phyloP scores from a whole-genome alignment of 2,329 filamentous ascomycete species.

The Helotiales sp. region DNA sequence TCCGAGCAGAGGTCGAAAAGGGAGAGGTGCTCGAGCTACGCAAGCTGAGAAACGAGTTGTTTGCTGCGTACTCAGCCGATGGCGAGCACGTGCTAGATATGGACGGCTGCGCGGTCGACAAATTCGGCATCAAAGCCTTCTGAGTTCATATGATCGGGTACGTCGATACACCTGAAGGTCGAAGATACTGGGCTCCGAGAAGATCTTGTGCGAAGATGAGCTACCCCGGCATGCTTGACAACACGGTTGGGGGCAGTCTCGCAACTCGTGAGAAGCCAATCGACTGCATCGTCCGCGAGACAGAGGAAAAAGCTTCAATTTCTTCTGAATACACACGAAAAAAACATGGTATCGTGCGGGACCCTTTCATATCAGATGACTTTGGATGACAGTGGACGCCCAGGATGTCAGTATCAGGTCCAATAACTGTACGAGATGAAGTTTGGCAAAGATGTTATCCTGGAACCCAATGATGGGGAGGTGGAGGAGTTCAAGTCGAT shows the following conservation, averaged over 20 bases:
- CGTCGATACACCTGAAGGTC: constrained; percentile 20
- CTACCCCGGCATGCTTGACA: constrained; percentile 36
- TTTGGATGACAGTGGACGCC: constrained; percentile 11
- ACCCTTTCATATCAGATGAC: constrained; percentile 23
- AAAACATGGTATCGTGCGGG: constrained; percentile 22
- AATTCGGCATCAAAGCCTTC: constrained; percentile 45
- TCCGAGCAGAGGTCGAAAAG: constrained; percentile 4
- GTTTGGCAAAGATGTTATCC: constrained; percentile 26
- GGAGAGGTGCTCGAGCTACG: background rate
- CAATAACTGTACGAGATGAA: constrained; percentile 38
- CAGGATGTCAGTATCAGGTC: constrained; percentile 32
- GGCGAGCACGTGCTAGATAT: constrained; percentile 42
- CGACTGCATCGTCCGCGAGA: constrained; percentile 31
- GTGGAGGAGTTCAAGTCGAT: constrained; percentile 34
- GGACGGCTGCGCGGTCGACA: constrained; percentile 41
- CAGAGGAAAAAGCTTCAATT: constrained; percentile 32
- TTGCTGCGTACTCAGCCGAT: constrained; percentile 40
- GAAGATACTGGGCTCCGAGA: constrained; percentile 32
- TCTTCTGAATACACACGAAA: constrained; percentile 22
- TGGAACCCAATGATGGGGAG: constrained; percentile 32
- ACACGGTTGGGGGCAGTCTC: constrained; percentile 30
- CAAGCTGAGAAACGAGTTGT: constrained; percentile 42
- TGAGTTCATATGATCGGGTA: constrained; percentile 44
- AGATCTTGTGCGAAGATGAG: constrained; percentile 31
- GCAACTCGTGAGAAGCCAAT: constrained; percentile 24